phyloP scores from a whole-genome alignment of 495 filamentous ascomycete species.

The Tuber magnatum region DNA sequence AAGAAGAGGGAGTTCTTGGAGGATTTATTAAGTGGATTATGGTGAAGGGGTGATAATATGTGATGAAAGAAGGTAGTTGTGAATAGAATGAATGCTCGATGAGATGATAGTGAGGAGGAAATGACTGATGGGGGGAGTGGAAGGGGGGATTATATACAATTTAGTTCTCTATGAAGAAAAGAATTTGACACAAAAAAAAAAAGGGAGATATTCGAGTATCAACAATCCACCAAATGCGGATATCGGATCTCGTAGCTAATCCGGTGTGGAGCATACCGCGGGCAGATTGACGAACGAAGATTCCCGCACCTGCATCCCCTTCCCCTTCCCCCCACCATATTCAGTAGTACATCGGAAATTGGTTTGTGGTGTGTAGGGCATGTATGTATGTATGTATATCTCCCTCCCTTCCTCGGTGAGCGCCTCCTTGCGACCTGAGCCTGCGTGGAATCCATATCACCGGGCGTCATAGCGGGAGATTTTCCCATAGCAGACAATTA shows the following conservation, averaged over 20 bases:
- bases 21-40: neutral
- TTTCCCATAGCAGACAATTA: neutral
- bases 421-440: neutral
- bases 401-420: neutral
- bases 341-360: neutral
- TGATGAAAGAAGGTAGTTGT: neutral
- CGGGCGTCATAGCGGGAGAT: neutral
- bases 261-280: neutral
- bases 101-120: neutral
- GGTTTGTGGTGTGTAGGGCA: neutral
- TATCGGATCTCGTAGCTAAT: neutral
- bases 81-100: constrained; percentile 5
- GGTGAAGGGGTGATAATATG: neutral
- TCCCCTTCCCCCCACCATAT: neutral
- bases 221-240: neutral
- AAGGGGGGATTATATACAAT: neutral
- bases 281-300: neutral
- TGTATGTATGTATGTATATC: neutral
- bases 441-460: neutral
- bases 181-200: neutral
- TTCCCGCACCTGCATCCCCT: neutral
- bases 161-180: neutral
- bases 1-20: neutral
- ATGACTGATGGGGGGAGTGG: neutral
- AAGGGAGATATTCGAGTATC: neutral